Evolutionary conservation across 1,139 yeast species (phyloP), one percentile per base, ranked within the genome.

Genomic region (Candida dubliniensis): DNA sequence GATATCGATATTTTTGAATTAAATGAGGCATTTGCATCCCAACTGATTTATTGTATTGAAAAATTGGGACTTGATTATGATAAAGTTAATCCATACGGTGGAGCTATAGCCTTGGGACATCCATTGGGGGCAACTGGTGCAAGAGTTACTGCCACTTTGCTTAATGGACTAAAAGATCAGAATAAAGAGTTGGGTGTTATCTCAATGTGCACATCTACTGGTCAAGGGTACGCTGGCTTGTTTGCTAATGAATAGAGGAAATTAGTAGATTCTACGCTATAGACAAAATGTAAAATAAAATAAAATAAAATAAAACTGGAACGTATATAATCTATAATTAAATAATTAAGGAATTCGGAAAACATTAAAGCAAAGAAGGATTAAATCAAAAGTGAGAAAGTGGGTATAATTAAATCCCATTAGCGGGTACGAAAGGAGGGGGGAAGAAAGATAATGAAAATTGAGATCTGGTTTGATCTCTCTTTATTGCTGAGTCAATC

Each of bases 121-220:
- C 74, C 75, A 31, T 58, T 70, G 37, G 74, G 74, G 13, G 72
- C 73, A 13, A 69, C 74, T 30, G 74, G 75, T 15, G 70, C 65
- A 24, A 56, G 74, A 41, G 56, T 66, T 15, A 54, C 64, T 18
- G 58, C 71, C 6, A 68, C 74, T 1, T 57, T 69, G 42, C 43
- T 68, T 40, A 66, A 68, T 43, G 70, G 69, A 4, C 58, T 69
- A 43, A 55, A 54, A 33, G 59, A 61, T 9, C 57, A 55, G 36
- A 59, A 59, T 31, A 59, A 61, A 27, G 62, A 67, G 44, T 47
- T 69, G 3, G 75, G 74, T 18, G 60, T 68, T 30, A 58, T 69
- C 8, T 69, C 73, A 8, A 69, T 71, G 76, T 71, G 76, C 49
- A 68, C 69, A 35, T 68, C 74, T 31, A 70, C 75, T 5, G 76